Evolutionary conservation across 306 rosid species (phyloP), one percentile per base, ranked within the genome.

Genomic region (Quercus suber): DNA sequence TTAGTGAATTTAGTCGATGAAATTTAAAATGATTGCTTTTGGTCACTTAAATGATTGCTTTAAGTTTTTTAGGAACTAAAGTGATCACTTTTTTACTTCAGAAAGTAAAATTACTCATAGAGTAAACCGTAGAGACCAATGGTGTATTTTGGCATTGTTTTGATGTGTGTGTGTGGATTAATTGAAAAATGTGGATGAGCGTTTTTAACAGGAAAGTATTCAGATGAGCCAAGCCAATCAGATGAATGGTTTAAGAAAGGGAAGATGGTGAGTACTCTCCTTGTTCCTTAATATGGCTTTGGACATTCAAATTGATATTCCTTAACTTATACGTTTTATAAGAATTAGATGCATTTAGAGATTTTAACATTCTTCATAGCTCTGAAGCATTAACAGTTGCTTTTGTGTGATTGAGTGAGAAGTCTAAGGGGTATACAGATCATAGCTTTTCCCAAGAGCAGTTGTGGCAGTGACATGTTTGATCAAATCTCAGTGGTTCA

Each of bases 161-260:
- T 21, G 55, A 18, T 55, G 9, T 68, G 3, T 20, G 21, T 1
- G 67, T 74, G 57, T 1, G 55, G 65, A 19, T 63, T 33, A 9
- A 53, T 67, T 80, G 68, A 80, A 61, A 45, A 31, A 55, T 76
- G 77, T 74, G 73, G 78, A 53, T 21, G 31, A 31, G 8, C 45
- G 79, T 61, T 71, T 81, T 64, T 80, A 11, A 76, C 88, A 93
- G 98, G 98, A 79, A 93, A 92, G 73, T 93, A 93, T 86, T 90
- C 96, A 37, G 97, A 92, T 60, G 94, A 75, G 45, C 93, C 95
- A 0, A 92, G 86, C 78, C 97, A 92, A 76, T 87, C 94, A 55
- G 98, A 93, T 82, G 97, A 90, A 82, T 90, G 98, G 98, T 90
- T 93, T 79, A 90, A 90, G 84, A 90, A 87, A 85, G 97, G 97